phyloP scores from a whole-genome alignment of 1,139 yeast species.

The Yamadazyma spencermartinsiae region DNA sequence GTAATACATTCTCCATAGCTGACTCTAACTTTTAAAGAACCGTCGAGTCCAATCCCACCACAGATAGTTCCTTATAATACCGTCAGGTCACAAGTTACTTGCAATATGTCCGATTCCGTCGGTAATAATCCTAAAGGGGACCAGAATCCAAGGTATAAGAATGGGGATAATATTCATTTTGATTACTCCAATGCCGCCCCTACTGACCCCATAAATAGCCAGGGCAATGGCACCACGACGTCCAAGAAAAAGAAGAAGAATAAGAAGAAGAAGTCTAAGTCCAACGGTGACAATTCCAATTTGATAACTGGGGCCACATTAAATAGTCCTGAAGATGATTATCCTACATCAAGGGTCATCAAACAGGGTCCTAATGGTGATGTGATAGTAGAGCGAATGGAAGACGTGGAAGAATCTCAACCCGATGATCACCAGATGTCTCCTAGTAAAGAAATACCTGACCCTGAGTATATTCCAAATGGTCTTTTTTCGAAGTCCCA shows the following conservation, averaged over 20 bases:
- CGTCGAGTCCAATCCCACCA: no score
- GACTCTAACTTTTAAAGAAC: no score
- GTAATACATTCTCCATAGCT: no score
- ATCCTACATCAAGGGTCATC: conserved; percentile 71
- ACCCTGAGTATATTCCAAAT: no score
- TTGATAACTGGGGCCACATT: no score
- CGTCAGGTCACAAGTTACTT: no score
- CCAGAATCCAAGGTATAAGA: conserved; percentile 18
- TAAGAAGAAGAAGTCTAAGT: conserved; percentile 29
- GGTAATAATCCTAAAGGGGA: no score
- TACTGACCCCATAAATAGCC: conserved; percentile 1
- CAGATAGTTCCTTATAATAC: no score
- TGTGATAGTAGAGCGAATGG: conserved; percentile 61
- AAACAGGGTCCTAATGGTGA: conserved; percentile 75
- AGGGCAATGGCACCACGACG: conserved; percentile 15
- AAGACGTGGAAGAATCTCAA: conserved; percentile 28
- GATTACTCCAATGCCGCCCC: conserved; percentile 35
- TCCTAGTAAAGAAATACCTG: no score
- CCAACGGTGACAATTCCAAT: conserved; percentile 17
- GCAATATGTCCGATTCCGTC: no score
- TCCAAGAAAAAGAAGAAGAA: conserved; percentile 34
- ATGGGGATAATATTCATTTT: conserved; percentile 62
- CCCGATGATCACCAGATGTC: conserved; percentile 2
- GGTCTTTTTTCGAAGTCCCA: no score
- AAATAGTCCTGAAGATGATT: conserved; percentile 59